Evolutionary conservation across 2,329 filamentous ascomycete genomes (phyloP).

Genomic region (Sarocladium strictum): DNA sequence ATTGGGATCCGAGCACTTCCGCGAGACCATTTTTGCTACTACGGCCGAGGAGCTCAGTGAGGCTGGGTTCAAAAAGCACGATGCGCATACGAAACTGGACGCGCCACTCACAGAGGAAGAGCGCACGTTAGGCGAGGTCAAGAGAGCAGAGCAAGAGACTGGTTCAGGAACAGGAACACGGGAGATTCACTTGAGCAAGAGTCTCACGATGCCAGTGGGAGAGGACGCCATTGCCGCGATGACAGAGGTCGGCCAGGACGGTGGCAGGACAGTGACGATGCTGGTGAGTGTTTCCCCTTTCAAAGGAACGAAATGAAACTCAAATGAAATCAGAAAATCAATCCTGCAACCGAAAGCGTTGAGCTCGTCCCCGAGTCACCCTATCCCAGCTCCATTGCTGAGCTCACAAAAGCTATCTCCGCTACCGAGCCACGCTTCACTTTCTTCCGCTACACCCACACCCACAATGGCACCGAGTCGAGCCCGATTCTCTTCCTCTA

Average conservation of each 20-base stretch:
- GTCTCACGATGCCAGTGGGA: slow-evolving; percentile 51
- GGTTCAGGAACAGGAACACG: slow-evolving; percentile 58
- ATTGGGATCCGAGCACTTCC: slow-evolving; percentile 72
- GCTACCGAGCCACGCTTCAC: slow-evolving; percentile 67
- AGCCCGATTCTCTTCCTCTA: slow-evolving; percentile 73
- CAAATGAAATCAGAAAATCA: slow-evolving; percentile 55
- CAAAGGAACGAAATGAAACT: not conserved
- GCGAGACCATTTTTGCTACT: slow-evolving; percentile 70
- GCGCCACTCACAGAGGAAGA: slow-evolving; percentile 79
- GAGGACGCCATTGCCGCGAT: slow-evolving; percentile 61
- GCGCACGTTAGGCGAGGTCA: slow-evolving; percentile 62
- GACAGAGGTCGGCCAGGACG: slow-evolving; percentile 47
- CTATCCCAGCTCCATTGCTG: slow-evolving; percentile 46
- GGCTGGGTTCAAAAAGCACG: slow-evolving; percentile 66
- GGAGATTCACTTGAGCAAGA: slow-evolving; percentile 54
- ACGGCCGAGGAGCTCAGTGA: slow-evolving; percentile 62
- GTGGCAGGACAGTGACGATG: slow-evolving; percentile 52
- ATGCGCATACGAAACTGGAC: slow-evolving; percentile 56
- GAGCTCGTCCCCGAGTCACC: slow-evolving; percentile 54
- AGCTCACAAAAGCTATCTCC: slow-evolving; percentile 57
- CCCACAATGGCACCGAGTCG: slow-evolving; percentile 43
- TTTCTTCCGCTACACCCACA: slow-evolving; percentile 65
- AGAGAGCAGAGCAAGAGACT: slow-evolving; percentile 68
- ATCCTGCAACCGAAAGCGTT: slow-evolving; percentile 62
- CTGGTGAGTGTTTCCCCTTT: slow-evolving; percentile 44